Evolutionary conservation across 2,329 filamentous ascomycete species (phyloP), one percentile per base, ranked within the genome.

Genomic region (Fonsecaea monophora): DNA sequence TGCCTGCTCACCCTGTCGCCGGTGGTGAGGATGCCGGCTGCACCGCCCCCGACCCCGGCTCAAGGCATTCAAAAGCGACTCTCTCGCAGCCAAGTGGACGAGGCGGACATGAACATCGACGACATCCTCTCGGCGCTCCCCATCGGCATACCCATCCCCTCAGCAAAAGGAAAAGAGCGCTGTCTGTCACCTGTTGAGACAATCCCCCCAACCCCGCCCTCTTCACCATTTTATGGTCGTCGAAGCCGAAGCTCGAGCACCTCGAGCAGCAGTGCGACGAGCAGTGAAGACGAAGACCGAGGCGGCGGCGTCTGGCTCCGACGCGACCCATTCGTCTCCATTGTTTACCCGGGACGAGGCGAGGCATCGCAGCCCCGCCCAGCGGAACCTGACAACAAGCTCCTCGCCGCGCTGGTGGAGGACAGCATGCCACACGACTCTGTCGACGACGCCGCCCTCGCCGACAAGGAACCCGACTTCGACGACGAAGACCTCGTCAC

Each of bases 371-470:
- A 12, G 18, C 45, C 25, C 25, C 25, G 8, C 18, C 45, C 25
- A 6, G 10, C 7, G n/a, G 38, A 50, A 21, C 59, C 34, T 4
- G n/a, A 61, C 15, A 54, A 61, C 21, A 54, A n/a, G 12, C 10
- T 38, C 15, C 59, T 61, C 10, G 59, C 45, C 12, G 34, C n/a
- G 15, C 35, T 61, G 18, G 59, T 61, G 5, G 10, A 21, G n/a
- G 59, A 61, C 8, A 61, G 59, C 48, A 4, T 54, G 8, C 59
- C 59, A 4, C 12, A 37, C 13, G 18, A 25, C 45, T 25, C 25
- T 25, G 9, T 4, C 18, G 45, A 50, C 9, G 45, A 25, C 7
- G 18, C 21, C 8, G 45, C 7, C n/a, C 8, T 4, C 18, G 45
- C 9, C 18, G 45, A 40, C 10, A 13, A 50, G 9, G 18, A 50